These are phyloP conservation scores for Hypoxylon cercidicola DNA, from an alignment of 495 filamentous ascomycete species.

Conservation along the genomic window DNA sequence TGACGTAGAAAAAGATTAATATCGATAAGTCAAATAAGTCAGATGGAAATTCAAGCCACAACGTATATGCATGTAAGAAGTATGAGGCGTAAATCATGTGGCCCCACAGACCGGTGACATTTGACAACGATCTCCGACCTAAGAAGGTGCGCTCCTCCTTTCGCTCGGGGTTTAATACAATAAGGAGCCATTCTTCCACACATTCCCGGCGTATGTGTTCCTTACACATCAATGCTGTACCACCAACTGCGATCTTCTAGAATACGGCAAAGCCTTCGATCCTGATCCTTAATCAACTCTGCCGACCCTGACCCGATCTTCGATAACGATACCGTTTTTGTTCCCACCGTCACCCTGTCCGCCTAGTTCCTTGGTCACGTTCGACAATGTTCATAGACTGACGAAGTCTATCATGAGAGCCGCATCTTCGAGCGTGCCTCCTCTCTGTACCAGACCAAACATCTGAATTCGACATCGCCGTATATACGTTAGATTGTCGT, in stretches of 20 bases:
- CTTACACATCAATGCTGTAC: constrained; percentile 33
- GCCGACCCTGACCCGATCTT: constrained; percentile 1
- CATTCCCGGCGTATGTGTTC: constrained; percentile 26
- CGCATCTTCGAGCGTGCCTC: constrained; percentile 45
- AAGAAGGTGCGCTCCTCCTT: constrained; percentile 25
- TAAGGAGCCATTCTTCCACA: constrained; percentile 15
- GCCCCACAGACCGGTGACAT: constrained; percentile 31
- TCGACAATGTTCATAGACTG: constrained; percentile 46
- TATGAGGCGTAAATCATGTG: constrained; percentile 35
- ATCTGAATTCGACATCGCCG: constrained; percentile 14
- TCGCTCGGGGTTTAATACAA: constrained; percentile 37
- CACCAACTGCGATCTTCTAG: constrained; percentile 28
- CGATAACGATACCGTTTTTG: constrained; percentile 16
- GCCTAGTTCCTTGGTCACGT: constrained; percentile 18
- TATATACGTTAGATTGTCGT: constrained; percentile 33
- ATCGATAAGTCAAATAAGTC: constrained; percentile 28
- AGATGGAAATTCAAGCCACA: constrained; percentile 32
- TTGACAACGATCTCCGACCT: constrained; percentile 8
- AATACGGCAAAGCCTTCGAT: constrained; percentile 12
- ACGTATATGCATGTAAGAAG: neutral
- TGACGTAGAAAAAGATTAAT: constrained; percentile 28
- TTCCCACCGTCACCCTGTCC: constrained; percentile 1
- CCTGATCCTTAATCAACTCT: constrained; percentile 5
- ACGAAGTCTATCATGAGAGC: constrained; percentile 48
- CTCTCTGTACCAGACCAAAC: constrained; percentile 35